A percentile compares a stretch with the other conserved stretches of the same genome.
These are phyloP conservation scores for Pythium rhizo-oryzae DNA, from an alignment of 352 stramenopile genomes.

Conservation along the genomic window DNA sequence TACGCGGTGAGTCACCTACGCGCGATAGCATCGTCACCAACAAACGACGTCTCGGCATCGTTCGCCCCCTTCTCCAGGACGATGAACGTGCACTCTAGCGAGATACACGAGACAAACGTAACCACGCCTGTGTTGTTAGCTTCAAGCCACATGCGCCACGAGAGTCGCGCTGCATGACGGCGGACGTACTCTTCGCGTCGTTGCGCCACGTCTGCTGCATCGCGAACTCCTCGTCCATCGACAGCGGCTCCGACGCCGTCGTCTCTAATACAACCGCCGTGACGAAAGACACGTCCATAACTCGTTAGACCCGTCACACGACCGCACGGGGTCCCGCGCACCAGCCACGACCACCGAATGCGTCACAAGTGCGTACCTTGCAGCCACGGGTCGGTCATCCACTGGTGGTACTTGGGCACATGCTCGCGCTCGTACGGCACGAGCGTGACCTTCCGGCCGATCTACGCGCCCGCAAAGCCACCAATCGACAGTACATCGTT, in stretches of 20 bases:
- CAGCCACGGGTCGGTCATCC: slow-evolving; percentile 94
- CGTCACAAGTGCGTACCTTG: slow-evolving; percentile 58
- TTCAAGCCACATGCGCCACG: background rate
- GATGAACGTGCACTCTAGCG: slow-evolving; percentile 95
- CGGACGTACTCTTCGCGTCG: slow-evolving; percentile 81
- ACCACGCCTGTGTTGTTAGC: background rate
- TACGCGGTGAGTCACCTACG: slow-evolving; percentile 33
- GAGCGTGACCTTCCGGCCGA: slow-evolving; percentile 60
- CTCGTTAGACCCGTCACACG: background rate
- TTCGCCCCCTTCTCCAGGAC: slow-evolving; percentile 67
- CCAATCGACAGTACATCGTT: background rate
- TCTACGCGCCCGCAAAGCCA: slow-evolving; percentile 31
- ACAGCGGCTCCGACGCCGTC: slow-evolving; percentile 94
- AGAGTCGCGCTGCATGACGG: no score
- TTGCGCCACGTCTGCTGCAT: slow-evolving; percentile 94
- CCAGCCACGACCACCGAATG: no score
- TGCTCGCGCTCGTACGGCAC: slow-evolving; percentile 89
- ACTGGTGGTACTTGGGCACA: slow-evolving; percentile 94
- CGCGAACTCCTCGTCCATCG: slow-evolving; percentile 90
- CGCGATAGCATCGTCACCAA: slow-evolving; percentile 50
- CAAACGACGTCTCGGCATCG: slow-evolving; percentile 42
- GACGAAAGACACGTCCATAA: background rate
- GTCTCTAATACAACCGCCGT: slow-evolving; percentile 56
- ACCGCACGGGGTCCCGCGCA: no score
- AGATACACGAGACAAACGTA: no score